Base-by-base conservation (phyloP, 768 basidiomycete genomes). In the Xerocomus potaroensis region DNA sequence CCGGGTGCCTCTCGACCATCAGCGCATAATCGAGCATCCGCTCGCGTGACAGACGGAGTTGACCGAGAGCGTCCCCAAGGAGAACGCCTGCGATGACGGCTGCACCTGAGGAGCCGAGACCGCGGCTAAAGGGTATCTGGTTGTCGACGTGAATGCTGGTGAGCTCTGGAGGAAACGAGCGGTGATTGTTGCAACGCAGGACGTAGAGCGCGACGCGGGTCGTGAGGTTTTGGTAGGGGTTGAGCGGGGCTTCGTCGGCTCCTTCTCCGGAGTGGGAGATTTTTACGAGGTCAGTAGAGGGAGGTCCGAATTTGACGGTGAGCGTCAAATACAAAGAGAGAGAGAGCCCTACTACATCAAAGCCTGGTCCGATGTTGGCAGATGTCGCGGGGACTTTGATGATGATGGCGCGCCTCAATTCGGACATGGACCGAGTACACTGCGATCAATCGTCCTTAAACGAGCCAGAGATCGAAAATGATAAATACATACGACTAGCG, bases 1-100 rank as follows among this genome's bases (percentile, higher is more conserved):
- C 96, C 14, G 96, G 96, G 64, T 99, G 96, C 15, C 96, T 79
- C 69, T 99, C 96, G 60, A 99, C 93, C 96, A 99, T 99, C 44
- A 99, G 76, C 1, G 95, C 94, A 61, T 90, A 95, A 70, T 99
- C 96, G 50, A 98, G 80, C 58, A 95, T 72, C 21, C 96, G 81
- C 34, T 75, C 77, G 23, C 65, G 72, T 12, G 87, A 66, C 10
- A 98, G 80, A 19, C 75, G 61, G 50, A 98, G 78, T 15, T 77
- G 55, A 14, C 89, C 95, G 19, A 98, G 74, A n/a, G 80, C 75
- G 61, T 92, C 79, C 29, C 84, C 96, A 36, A 99, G 79, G 26
- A 95, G 76, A 27, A 96, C 93, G 33, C 96, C 96, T 1, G 93
- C 95, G 59, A 99, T 89, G 58, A 99, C 96, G n/a, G 96, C 95